Base-by-base conservation (phyloP, 495 filamentous ascomycete species). In the Recurvomyces mirabilis region DNA sequence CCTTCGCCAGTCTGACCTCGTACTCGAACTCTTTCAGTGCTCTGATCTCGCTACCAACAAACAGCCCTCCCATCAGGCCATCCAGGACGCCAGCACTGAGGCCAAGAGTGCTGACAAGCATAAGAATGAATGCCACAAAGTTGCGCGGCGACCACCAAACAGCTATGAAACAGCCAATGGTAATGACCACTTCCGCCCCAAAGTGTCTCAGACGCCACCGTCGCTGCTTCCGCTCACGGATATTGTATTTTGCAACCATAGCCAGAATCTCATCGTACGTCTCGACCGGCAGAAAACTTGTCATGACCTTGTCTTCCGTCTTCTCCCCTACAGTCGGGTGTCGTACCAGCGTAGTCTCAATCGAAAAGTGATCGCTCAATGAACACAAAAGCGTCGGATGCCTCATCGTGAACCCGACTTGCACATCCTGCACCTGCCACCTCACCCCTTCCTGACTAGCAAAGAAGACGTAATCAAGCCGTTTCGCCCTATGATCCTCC, bases 401-500 rank as follows among this genome's bases (percentile, higher is more conserved):
- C 3, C 83, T 69, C 53, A 79, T 70, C 40, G 77, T 83, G 83
- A 96, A 93, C 36, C 80, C 77, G 0, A 98, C 79, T 13, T 70
- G 69, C 9, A 72, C 77, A 6, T 69, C 64, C 43, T 78, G 69
- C 45, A 95, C 78, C 3, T 67, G 63, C 80, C 87, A 95, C 23
- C 39, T 32, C 21, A 55, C 22, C 5, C 51, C 47, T 9, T 46
- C 47, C 1, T 50, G 50, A 37, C 49, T 52, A n/a, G 51, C 56
- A 24, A 81, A 68, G 58, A 98, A 98, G 50, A 96, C 83, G 64
- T 96, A 98, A 63, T 98, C 93, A n/a, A 96, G 70, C 15, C 91
- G 68, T 60, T 93, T 88, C 5, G 80, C 93, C 21, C 68, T 66
- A 3, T 75, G 77, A 60, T 94, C 87, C 4, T 65, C 58, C 0